These are phyloP conservation scores for Punica granatum DNA, from an alignment of 345 rosid genomes.

Conservation along the genomic window DNA sequence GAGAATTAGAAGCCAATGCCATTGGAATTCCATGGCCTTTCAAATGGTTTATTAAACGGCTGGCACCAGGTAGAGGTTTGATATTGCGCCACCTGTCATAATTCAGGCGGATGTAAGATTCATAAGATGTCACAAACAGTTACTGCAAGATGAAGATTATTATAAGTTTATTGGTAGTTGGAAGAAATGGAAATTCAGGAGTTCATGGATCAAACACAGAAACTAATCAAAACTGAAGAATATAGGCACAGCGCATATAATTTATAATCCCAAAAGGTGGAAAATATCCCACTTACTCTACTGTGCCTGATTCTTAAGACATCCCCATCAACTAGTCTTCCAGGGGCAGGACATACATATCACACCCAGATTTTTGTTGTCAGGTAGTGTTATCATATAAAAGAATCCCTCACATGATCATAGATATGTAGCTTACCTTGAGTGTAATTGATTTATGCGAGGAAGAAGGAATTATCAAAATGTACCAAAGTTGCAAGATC, in stretches of 20 bases:
- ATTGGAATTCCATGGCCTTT: constrained; percentile 53
- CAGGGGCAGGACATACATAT: not conserved
- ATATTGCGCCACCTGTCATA: constrained; percentile 55
- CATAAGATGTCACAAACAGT: not conserved
- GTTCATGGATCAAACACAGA: not conserved
- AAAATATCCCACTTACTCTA: too few relatives aligned
- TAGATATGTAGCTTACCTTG: not conserved
- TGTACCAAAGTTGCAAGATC: too few relatives aligned
- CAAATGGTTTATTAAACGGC: constrained; percentile 67
- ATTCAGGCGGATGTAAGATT: constrained; percentile 5
- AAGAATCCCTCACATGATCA: not conserved
- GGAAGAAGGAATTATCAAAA: too few relatives aligned
- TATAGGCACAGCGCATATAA: not conserved
- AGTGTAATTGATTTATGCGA: too few relatives aligned
- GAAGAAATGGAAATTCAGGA: not conserved
- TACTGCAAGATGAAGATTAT: not conserved
- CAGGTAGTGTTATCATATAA: not conserved
- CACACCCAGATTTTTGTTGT: not conserved
- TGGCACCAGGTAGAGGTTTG: constrained; percentile 80
- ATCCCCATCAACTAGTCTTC: too few relatives aligned
- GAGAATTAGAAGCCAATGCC: constrained; percentile 89
- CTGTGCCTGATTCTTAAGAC: too few relatives aligned
- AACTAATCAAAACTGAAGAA: too few relatives aligned
- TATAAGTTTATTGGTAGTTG: not conserved
- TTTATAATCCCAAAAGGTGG: not conserved